A percentile compares a stretch with the other conserved stretches of the same genome.
Conservation (phyloP, 2,329 filamentous ascomycete genomes). For the Penicillium capsulatum region DNA sequence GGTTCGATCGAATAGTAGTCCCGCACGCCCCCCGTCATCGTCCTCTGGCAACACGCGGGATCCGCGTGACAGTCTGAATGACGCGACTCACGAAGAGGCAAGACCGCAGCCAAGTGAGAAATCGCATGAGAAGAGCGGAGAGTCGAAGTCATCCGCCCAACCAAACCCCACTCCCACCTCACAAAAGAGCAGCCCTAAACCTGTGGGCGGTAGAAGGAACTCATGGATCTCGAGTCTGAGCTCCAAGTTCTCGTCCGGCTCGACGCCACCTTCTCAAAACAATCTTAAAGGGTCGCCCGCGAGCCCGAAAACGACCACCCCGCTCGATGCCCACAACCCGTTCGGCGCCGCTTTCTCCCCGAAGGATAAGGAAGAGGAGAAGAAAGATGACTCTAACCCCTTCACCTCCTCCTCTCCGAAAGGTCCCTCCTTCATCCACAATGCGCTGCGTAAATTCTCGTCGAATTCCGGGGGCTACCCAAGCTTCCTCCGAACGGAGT, state of each 20-base stretch:
- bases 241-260: conserved; percentile 74
- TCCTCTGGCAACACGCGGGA: conserved; percentile 10
- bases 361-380: conserved; percentile 44
- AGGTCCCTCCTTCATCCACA: conserved; percentile 69
- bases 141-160: conserved; percentile 21
- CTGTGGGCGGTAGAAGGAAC: conserved; percentile 54
- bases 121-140: conserved; percentile 17
- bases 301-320: conserved; percentile 30
- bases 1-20: conserved; percentile 22
- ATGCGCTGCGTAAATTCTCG: conserved; percentile 74
- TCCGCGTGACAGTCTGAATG: conserved; percentile 16
- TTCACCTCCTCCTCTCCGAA: conserved; percentile 65
- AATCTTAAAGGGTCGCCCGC: conserved; percentile 29
- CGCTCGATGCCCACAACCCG: conserved; percentile 42
- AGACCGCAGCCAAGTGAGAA: conserved; percentile 19
- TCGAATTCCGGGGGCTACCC: conserved; percentile 50
- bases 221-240: conserved; percentile 95
- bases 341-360: conserved; percentile 43
- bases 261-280: conserved; percentile 39
- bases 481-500: conserved; percentile 59
- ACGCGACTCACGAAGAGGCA: conserved; percentile 16
- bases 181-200: conserved; percentile 28
- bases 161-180: conserved; percentile 19
- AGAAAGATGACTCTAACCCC: conserved; percentile 30
- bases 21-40: conserved; percentile 12